These are phyloP conservation scores for Citropsis articulata DNA, from an alignment of 345 rosid genomes.

Conservation along the genomic window DNA sequence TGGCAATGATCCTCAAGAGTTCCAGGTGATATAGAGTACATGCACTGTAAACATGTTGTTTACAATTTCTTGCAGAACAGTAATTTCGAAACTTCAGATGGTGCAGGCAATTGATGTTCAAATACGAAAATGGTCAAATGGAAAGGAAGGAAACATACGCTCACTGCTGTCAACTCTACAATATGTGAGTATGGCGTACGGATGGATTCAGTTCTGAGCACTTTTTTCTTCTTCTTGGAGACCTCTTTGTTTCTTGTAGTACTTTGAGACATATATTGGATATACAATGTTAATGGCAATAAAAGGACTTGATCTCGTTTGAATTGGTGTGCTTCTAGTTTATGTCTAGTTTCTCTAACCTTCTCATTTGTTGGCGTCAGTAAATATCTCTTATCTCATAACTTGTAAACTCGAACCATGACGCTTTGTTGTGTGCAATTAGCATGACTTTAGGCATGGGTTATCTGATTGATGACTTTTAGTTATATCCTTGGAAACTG, in stretches of 20 bases:
- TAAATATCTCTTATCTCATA: not conserved
- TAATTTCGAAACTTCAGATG: slow-evolving; percentile 12
- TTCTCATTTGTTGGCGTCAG: not conserved
- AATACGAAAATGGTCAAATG: slow-evolving; percentile 71
- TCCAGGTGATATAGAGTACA: slow-evolving; percentile 38
- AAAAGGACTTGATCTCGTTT: not conserved
- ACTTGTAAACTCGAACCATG: not conserved
- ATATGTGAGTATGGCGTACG: slow-evolving; percentile 51
- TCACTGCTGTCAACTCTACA: slow-evolving; percentile 90
- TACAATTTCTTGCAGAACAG: not conserved
- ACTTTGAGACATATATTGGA: not conserved
- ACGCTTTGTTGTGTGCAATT: not conserved
- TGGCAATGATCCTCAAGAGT: slow-evolving; percentile 34
- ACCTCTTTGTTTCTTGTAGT: not conserved
- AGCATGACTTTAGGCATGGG: not conserved
- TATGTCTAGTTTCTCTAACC: too few species aligned
- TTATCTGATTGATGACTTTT: not conserved
- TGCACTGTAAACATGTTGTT: slow-evolving; percentile 1
- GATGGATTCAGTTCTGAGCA: not conserved
- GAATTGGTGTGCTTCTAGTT: not conserved
- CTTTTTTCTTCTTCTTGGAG: not conserved
- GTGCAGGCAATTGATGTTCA: slow-evolving; percentile 60
- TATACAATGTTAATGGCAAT: not conserved
- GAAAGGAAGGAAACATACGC: slow-evolving; percentile 86
- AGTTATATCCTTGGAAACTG: not conserved